A percentile compares a stretch with the other conserved stretches of the same genome.
Conservation (phyloP, 2,329 filamentous ascomycete species). For the Aspergillus phoenicis region DNA sequence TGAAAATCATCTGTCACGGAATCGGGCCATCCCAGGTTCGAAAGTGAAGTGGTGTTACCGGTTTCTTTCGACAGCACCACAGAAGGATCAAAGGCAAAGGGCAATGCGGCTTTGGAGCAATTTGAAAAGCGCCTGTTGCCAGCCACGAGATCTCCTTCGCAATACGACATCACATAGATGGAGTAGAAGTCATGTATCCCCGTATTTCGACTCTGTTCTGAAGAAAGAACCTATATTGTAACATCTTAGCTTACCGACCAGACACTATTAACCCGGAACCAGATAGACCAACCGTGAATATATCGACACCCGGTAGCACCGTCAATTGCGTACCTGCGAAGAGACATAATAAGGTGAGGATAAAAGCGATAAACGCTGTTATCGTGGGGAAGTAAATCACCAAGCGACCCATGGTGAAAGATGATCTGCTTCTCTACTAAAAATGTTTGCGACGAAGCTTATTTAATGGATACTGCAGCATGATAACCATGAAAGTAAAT, state of each 20-base stretch:
- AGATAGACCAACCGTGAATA: conserved; percentile 55
- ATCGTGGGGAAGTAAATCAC: conserved; percentile 50
- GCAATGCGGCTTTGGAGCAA: conserved; percentile 57
- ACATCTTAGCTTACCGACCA: conserved; percentile 23
- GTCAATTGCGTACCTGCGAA: conserved; percentile 61
- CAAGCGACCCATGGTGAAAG: conserved; percentile 15
- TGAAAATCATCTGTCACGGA: conserved; percentile 58
- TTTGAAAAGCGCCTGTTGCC: conserved; percentile 53
- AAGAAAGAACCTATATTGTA: conserved; percentile 35
- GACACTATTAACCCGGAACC: not conserved
- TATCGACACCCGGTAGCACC: conserved; percentile 60
- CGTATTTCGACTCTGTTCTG: conserved; percentile 47
- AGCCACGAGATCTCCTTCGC: conserved; percentile 49
- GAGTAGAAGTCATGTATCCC: conserved; percentile 65
- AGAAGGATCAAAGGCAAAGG: conserved; percentile 61
- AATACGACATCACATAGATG: conserved; percentile 63
- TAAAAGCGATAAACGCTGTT: conserved; percentile 56
- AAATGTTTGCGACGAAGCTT: not conserved
- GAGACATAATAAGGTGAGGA: conserved; percentile 62
- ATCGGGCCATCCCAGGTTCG: conserved; percentile 59
- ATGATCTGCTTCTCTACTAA: not conserved
- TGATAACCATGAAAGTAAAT: not conserved
- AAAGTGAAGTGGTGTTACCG: conserved; percentile 51
- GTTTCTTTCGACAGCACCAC: conserved; percentile 54
- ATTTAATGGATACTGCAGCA: not conserved